These are phyloP conservation scores for Isoetes engelmannii DNA, from an alignment of 83 land plant genomes.

Conservation along the genomic window DNA sequence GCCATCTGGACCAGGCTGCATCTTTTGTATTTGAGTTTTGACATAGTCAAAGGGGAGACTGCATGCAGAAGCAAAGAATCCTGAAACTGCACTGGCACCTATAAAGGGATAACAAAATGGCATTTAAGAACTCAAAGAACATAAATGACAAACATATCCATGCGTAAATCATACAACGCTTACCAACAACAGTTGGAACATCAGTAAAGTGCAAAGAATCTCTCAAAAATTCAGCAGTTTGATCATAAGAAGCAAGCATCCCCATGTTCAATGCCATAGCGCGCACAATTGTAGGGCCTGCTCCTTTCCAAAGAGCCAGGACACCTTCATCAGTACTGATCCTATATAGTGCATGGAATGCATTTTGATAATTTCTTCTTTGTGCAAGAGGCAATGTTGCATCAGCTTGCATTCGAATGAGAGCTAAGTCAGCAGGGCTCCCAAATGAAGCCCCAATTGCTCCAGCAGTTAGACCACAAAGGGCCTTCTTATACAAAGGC, in stretches of 20 bases:
- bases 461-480: slow-evolving; percentile 28
- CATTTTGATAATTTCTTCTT: slow-evolving; percentile 22
- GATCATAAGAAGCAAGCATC: slow-evolving; percentile 25
- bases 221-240: too few species aligned
- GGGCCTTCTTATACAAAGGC: slow-evolving; percentile 22
- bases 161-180: too few species aligned
- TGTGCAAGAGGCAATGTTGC: slow-evolving; percentile 19
- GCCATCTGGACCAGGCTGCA: slow-evolving; percentile 96
- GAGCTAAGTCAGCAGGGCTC: slow-evolving; percentile 29
- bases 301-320: slow-evolving; percentile 18
- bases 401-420: slow-evolving; percentile 32
- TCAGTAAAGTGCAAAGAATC: too few species aligned
- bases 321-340: slow-evolving; percentile 16
- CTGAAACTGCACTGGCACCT: slow-evolving; percentile 73
- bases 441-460: slow-evolving; percentile 23
- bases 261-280: slow-evolving; percentile 19
- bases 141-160: too few species aligned
- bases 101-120: too few species aligned
- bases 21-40: slow-evolving; percentile 95
- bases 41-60: slow-evolving; percentile 96
- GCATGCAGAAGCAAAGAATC: slow-evolving; percentile 94
- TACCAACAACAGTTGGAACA: too few species aligned
- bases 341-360: slow-evolving; percentile 14
- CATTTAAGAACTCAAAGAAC: too few species aligned
- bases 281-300: slow-evolving; percentile 19